Percentiles rank a stretch among this genome's conserved stretches.
These are phyloP conservation scores for Podaxis sp. DNA, from an alignment of 768 basidiomycete genomes.

Conservation along the genomic window DNA sequence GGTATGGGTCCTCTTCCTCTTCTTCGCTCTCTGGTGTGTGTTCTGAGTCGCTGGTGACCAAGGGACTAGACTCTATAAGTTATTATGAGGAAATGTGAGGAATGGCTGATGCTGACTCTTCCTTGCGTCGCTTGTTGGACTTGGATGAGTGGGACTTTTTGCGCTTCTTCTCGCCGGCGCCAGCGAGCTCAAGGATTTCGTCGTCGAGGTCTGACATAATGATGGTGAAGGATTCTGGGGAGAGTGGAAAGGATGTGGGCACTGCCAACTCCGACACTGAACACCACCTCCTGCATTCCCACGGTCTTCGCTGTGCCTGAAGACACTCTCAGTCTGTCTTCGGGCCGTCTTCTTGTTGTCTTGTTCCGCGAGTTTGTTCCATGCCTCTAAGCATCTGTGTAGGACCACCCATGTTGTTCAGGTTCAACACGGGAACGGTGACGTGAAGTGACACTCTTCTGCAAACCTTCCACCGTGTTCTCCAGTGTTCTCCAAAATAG, in stretches of 20 bases:
- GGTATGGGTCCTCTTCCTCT: conserved; percentile 70
- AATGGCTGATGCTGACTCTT: conserved; percentile 52
- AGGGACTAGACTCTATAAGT: conserved; percentile 11
- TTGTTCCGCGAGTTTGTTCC: not conserved
- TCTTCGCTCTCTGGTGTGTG: conserved; percentile 68
- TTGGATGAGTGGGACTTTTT: conserved; percentile 51
- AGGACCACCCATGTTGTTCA: not conserved
- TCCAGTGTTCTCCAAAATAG: not conserved
- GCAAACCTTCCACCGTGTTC: not conserved
- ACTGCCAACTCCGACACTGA: conserved; percentile 4
- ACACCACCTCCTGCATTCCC: conserved; percentile 6
- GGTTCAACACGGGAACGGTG: not conserved
- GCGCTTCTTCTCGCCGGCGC: conserved; percentile 64
- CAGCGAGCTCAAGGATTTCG: conserved; percentile 81
- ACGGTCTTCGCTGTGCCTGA: not conserved
- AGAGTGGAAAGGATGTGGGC: not conserved
- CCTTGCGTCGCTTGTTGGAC: conserved; percentile 63
- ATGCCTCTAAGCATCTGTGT: not conserved
- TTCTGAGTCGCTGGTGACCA: conserved; percentile 47
- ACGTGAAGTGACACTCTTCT: not conserved
- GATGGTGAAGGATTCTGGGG: not conserved
- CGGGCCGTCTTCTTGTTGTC: not conserved
- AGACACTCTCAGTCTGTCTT: not conserved
- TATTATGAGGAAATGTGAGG: conserved; percentile 10
- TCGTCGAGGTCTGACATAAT: conserved; percentile 59